Base-by-base conservation (phyloP, 768 basidiomycete species). In the Suillus tomentosus region DNA sequence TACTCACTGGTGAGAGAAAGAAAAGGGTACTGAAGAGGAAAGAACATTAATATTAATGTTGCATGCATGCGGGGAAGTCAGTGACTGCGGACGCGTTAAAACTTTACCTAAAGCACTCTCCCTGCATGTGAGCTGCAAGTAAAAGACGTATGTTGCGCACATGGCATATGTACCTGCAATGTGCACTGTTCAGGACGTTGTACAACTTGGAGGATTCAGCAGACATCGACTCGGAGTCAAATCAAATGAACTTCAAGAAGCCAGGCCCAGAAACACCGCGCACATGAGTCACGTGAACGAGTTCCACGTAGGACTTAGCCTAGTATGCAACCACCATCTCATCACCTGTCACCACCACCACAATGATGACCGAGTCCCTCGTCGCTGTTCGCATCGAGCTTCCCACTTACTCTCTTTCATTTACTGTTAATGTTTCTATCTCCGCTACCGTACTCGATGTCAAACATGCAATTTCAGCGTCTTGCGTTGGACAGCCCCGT, bases 361-460 rank as follows among this genome's bases (percentile, higher is more conserved):
- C 54, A 62, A 62, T 57, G 65, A 73, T 72, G 73, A 66, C 74
- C 55, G 71, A 72, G 69, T 69, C 76, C 55, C 64, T 67, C 53
- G 68, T 78, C 60, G 70, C 70, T 62, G 67, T 93, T 60, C 86
- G 82, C 65, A 85, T 94, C 65, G 91, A 93, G 73, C 80, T 94
- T 40, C 91, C 92, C n/a, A 81, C 90, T 39, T 86, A 88, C 71
- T 85, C 87, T 60, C 84, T 80, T 67, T 91, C 90, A 9, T 89
- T 93, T 72, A 72, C 74, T 65, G 69, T 93, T 47, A 76, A 81
- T 50, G 82, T 89, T 31, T 73, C 81, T 27, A 70, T 72, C 39
- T 73, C 76, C 15, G 80, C 80, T 60, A 85, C 85, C 17, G 79
- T 94, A 45, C 77, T 79, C 40, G 83, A 90, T 69, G 79, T 92